These are phyloP conservation scores for Scenedesmus sp. DNA, from an alignment of 163 green algal genomes.

Conservation along the genomic window DNA sequence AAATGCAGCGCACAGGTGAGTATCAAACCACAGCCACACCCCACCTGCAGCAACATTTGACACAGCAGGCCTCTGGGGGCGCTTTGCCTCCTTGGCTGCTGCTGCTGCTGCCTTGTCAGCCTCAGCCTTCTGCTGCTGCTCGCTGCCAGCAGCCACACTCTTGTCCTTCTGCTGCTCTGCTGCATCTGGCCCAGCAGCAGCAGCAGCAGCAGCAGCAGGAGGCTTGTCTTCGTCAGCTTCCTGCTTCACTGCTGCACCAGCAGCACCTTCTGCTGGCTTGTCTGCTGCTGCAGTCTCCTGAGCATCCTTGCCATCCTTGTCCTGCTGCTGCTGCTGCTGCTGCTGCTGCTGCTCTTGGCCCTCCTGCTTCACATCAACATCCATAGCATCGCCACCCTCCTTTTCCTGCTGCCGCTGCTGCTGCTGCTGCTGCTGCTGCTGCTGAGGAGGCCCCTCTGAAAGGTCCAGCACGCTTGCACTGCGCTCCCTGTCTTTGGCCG, in stretches of 20 bases:
- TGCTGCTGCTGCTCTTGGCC: not conserved
- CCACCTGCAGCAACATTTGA: not conserved
- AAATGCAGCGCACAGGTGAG: no score
- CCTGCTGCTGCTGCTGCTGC: not conserved
- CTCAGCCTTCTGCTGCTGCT: not conserved
- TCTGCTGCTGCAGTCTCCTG: not conserved
- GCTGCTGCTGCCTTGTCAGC: not conserved
- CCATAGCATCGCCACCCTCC: not conserved
- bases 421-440: slow-evolving; percentile 18
- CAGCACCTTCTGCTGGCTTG: slow-evolving; percentile 1
- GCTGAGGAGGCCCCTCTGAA: not conserved
- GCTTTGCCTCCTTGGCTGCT: not conserved
- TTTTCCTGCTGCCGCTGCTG: not conserved
- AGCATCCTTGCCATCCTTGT: not conserved
- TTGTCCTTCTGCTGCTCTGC: not conserved
- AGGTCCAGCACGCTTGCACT: not conserved
- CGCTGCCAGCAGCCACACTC: not conserved
- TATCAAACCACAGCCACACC: not conserved
- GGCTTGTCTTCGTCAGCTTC: not conserved
- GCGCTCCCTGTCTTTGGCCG: not conserved
- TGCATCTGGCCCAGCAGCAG: not conserved
- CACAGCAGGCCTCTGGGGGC: not conserved
- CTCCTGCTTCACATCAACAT: slow-evolving; percentile 21
- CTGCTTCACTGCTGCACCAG: not conserved
- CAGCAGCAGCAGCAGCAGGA: not conserved